These are phyloP conservation scores for Acacia acuminata DNA, from an alignment of 306 rosid genomes.

Conservation along the genomic window DNA sequence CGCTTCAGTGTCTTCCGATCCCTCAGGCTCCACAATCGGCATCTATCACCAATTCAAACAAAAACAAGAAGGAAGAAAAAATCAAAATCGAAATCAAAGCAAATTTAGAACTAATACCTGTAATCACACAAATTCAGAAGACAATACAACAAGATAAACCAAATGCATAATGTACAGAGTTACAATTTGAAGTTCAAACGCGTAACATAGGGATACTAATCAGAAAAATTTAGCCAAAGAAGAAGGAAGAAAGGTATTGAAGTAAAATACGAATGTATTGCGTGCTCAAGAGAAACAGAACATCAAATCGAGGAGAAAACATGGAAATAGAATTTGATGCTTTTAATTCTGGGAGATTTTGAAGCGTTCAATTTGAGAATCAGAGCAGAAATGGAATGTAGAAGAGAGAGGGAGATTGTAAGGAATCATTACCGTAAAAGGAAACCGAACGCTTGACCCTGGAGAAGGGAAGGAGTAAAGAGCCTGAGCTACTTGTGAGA, in stretches of 20 bases:
- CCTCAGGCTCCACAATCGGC: constrained; percentile 48
- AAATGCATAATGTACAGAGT: background rate
- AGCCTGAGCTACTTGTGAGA: background rate
- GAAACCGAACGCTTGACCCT: constrained; percentile 4
- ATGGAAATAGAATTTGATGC: background rate
- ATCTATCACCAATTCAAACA: constrained; percentile 40
- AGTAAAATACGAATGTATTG: background rate
- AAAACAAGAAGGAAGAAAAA: background rate
- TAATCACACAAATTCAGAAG: background rate
- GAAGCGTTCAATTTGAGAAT: background rate
- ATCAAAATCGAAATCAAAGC: background rate
- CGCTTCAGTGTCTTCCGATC: constrained; percentile 59
- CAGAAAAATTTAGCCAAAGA: background rate
- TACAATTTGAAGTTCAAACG: background rate
- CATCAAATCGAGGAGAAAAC: background rate
- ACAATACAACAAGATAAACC: background rate
- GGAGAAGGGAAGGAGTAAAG: background rate
- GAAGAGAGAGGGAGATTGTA: constrained; percentile 1
- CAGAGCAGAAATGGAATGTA: background rate
- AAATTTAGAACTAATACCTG: background rate
- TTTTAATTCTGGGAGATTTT: background rate
- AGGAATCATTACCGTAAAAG: constrained; percentile 35
- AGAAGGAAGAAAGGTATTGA: constrained; percentile 10
- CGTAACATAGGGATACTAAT: background rate
- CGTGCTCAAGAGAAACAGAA: background rate